These are phyloP conservation scores for Scutellaria galericulata DNA, from an alignment of 257 asterid species.

Conservation along the genomic window DNA sequence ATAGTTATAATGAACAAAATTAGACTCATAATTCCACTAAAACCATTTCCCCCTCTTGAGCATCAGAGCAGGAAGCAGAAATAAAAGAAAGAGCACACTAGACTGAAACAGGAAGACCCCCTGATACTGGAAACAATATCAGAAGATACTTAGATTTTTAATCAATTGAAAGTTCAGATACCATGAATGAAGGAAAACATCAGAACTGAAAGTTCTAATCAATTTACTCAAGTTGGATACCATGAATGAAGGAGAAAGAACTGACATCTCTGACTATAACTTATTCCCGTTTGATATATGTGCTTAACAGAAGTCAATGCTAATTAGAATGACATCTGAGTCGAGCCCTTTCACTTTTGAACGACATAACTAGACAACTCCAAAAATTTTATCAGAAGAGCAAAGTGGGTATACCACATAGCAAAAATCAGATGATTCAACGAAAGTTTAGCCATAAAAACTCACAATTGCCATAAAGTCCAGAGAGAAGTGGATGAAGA, in stretches of 20 bases:
- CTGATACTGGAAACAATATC: background rate
- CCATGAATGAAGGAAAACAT: background rate
- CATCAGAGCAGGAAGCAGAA: constrained; percentile 17
- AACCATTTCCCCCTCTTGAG: background rate
- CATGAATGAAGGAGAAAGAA: background rate
- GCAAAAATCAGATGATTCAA: constrained; percentile 1
- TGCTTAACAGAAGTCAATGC: background rate
- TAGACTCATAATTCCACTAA: background rate
- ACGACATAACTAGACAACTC: background rate
- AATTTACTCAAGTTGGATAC: constrained; percentile 7
- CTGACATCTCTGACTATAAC: constrained; percentile 1
- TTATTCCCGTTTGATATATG: background rate
- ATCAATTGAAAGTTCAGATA: too few relatives aligned
- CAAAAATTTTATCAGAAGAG: background rate
- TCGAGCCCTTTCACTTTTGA: constrained; percentile 7
- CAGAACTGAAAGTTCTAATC: constrained; percentile 4
- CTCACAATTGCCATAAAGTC: background rate
- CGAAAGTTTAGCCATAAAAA: background rate
- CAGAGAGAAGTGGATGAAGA: constrained; percentile 18
- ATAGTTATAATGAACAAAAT: background rate
- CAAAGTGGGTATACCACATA: constrained; percentile 18
- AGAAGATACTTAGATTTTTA: background rate
- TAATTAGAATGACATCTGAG: background rate
- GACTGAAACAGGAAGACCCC: background rate
- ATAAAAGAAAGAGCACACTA: constrained; percentile 14